Base-by-base conservation (phyloP, 2,329 filamentous ascomycete species). In the Epichloe typhina region DNA sequence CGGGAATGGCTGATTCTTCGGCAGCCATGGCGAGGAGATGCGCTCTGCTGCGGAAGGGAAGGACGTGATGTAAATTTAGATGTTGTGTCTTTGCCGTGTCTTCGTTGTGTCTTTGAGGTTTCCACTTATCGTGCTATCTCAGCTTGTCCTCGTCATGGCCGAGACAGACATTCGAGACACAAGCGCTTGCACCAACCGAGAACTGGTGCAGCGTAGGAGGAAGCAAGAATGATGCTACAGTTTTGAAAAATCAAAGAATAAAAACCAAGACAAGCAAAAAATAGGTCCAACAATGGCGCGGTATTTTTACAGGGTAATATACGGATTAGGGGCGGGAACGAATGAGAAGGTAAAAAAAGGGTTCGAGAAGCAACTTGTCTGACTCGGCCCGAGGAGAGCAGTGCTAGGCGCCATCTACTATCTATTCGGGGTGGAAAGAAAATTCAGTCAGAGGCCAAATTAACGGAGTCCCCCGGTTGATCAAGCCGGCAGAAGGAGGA, bases 91-190 rank as follows among this genome's bases (percentile, higher is more conserved):
- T 13, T 23, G 21, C 5, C 5, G 21, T 23, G 21, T 48, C 19
- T 42, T 13, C 5, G 21, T 23, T 8, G 23, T 8, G 23, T 26
- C 23, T 23, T 23, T 23, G 23, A 26, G 13, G 9, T 13, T 8
- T 21, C 12, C 21, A 23, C 42, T 44, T 44, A 31, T 33, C 42
- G 13, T 35, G 31, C 43, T 50, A 49, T 52, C 53, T 56, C 53
- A 52, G 53, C 51, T 52, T 50, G 57, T 49, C 51, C 26, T 56
- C 51, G 53, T 54, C 23, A 53, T 43, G 46, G 47, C 54, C 52
- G 54, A 17, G 17, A 17, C 17, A 54, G 57, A 58, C 58, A 57
- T 52, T 46, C 47, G 46, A 43, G 47, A 47, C 42, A 46, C 53
- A 48, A 42, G 50, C 49, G 38, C 47, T 47, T 46, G 49, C 42